phyloP scores from a whole-genome alignment of 2,329 filamentous ascomycete genomes.

The Aspergillus phoenicis region DNA sequence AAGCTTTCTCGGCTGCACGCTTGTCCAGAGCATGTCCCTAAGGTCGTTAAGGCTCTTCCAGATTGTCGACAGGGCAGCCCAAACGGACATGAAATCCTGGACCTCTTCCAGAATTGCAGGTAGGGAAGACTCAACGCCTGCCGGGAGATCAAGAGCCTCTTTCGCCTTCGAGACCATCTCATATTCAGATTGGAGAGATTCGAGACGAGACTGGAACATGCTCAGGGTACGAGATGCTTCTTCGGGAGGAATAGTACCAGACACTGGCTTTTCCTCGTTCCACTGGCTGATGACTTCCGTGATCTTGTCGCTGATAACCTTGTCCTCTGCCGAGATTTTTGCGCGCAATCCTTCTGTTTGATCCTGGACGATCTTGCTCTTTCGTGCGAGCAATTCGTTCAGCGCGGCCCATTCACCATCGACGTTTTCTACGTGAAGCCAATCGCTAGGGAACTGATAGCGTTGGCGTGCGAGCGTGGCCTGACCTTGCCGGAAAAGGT shows the following conservation, averaged over 20 bases:
- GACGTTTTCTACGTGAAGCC: constrained; percentile 94
- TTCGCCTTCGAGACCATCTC: constrained; percentile 96
- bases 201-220: constrained; percentile 82
- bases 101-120: constrained; percentile 90
- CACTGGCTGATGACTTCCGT: constrained; percentile 80
- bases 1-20: constrained; percentile 91
- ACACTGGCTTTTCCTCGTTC: constrained; percentile 96
- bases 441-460: constrained; percentile 90
- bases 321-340: constrained; percentile 93
- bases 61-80: constrained; percentile 91
- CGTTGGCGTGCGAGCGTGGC: constrained; percentile 87
- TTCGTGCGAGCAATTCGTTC: constrained; percentile 87
- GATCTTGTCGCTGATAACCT: constrained; percentile 86
- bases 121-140: constrained; percentile 77
- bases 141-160: constrained; percentile 88
- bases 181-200: constrained; percentile 80
- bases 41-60: constrained; percentile 96
- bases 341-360: constrained; percentile 93
- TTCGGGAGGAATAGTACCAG: constrained; percentile 87
- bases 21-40: constrained; percentile 89
- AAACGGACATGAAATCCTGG: constrained; percentile 98
- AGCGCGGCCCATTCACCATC: constrained; percentile 94
- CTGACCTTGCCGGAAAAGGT: constrained; percentile 93
- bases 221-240: constrained; percentile 80
- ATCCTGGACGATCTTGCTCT: constrained; percentile 93